Base-by-base conservation (phyloP, 805 yeast genomes). In the Wickerhamiella azymoides region DNA sequence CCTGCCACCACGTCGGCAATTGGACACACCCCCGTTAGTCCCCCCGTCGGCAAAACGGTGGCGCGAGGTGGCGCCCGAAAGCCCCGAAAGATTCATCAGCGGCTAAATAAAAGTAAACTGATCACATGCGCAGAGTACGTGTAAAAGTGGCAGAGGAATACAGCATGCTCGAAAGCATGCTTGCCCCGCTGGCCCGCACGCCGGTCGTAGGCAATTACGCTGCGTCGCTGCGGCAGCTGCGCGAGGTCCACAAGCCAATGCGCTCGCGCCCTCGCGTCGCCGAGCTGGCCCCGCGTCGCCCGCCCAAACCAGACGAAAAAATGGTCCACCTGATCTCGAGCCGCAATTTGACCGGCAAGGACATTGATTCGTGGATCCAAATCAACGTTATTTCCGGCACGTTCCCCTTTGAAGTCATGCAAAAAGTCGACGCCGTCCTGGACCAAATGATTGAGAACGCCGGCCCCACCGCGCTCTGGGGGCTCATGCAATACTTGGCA, bases 401-500 rank as follows among this genome's bases (percentile, higher is more conserved):
- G n/a, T 39, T 49, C 14, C 53, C 44, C 19, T 36, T 25, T 25
- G 53, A 50, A 19, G 49, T 45, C 24, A 45, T 33, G 35, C 46
- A 45, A 14, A 41, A 48, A 25, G 42, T 55, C 8, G 54, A 52
- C 30, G 50, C 43, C 14, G 53, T 52, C 2, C 38, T 57, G 4
- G n/a, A 39, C 10, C 51, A 50, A 19, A 48, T 57, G 50, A 40
- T 56, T 13, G n/a, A 46, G 13, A 48, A 50, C 10, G 49, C 58
- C 10, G 44, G 50, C 16, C 47, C 52, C 13, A 52, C 51, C 27
- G 54, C 54, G 6, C 45, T 58, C 35, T 51, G 54, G 26, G 52
- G 55, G 0, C 40, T 58, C 28, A 57, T 57, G 56, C 54, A 50
- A 40, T 57, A 43, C 41, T 47, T 58, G 14, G 47, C 52, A 13